A percentile compares a stretch with the other conserved stretches of the same genome.
phyloP scores from a whole-genome alignment of 2,329 filamentous ascomycete genomes.

The Cryphonectria naterciae region DNA sequence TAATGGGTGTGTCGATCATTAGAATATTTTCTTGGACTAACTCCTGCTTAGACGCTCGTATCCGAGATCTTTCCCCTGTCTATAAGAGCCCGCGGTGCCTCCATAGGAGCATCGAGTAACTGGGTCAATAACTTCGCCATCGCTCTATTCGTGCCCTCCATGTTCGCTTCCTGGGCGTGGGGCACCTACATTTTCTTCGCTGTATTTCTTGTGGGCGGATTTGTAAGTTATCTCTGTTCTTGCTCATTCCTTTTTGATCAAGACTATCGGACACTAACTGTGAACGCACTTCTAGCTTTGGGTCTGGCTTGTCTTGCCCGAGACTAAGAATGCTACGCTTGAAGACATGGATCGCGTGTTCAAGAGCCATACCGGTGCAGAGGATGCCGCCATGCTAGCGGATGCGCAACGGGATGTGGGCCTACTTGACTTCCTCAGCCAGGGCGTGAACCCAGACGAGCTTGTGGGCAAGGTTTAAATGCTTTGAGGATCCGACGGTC shows the following conservation, averaged over 20 bases:
- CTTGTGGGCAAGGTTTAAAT: neutral
- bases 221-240: conserved; percentile 33
- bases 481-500: neutral
- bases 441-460: neutral
- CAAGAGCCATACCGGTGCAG: conserved; percentile 41
- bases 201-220: conserved; percentile 49
- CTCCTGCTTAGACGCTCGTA: conserved; percentile 36
- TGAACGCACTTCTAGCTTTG: conserved; percentile 37
- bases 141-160: conserved; percentile 50
- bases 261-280: neutral
- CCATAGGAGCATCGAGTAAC: conserved; percentile 48
- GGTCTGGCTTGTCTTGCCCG: conserved; percentile 55
- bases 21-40: neutral
- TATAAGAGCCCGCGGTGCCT: conserved; percentile 45
- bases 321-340: conserved; percentile 59
- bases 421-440: conserved; percentile 21
- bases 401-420: conserved; percentile 34
- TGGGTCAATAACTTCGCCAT: conserved; percentile 54
- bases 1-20: neutral
- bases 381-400: conserved; percentile 33
- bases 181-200: conserved; percentile 64
- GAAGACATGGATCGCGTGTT: conserved; percentile 61
- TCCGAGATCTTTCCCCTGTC: conserved; percentile 45
- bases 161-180: conserved; percentile 46
- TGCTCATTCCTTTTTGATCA: neutral